Evolutionary conservation across 2,329 filamentous ascomycete genomes (phyloP), one percentile per base, ranked within the genome.

Genomic region (Thielaviopsis populi): DNA sequence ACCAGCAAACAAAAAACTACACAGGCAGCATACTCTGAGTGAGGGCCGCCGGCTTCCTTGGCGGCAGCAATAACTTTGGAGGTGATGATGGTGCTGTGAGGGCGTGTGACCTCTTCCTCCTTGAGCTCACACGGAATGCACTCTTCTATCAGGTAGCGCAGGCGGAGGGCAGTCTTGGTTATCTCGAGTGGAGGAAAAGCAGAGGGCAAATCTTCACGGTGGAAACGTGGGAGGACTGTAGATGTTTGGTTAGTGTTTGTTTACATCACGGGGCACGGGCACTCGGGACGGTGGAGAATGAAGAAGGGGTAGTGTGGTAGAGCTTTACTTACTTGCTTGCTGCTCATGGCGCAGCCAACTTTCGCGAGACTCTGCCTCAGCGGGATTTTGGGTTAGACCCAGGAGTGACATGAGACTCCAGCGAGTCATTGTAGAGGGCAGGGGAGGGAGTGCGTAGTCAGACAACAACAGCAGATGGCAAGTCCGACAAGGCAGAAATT

Each of bases 61-160:
- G 94, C 90, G 0, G 91, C 91, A 68, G 84, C 75, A 67, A 97
- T 76, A 15, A 99, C 94, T 66, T 83, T 81, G 2, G 77, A 76
- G 0, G 91, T 96, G 72, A 99, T 90, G 73, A 99, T 79, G 56
- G 84, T 82, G 74, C 89, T 95, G 74, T 97, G 91, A 2, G 92
- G 84, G 61, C 80, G 80, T 3, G 88, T 94, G 71, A 99, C 79
- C 64, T 82, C 78, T 4, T 79, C 79, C 71, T 89, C 84, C 65
- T 94, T 86, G 46, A 99, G 80, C 74, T 99, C 94, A 76, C 89
- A 96, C 1, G 92, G 89, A 30, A 99, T 83, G 63, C 91, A 86
- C 72, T 91, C 83, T 74, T 96, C 91, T 70, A 99, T 85, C 69
- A 96, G 84, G 72, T 95, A 90, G 70, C 92, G 95, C 68, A 99